Percentiles rank a stretch among this genome's conserved stretches.
phyloP scores from a whole-genome alignment of 345 rosid species.

The Linum usitatissimum region DNA sequence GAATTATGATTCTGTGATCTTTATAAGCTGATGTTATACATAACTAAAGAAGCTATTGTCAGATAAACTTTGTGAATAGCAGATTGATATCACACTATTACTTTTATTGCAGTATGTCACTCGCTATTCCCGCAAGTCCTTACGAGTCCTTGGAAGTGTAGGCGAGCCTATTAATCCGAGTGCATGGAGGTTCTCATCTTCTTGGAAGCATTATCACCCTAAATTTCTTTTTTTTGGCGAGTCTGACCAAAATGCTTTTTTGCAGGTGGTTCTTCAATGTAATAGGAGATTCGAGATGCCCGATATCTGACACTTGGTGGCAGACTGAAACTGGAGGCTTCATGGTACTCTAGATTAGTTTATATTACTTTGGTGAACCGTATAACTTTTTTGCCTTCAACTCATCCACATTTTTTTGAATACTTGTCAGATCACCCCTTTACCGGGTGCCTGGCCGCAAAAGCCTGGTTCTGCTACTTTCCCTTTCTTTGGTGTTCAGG shows the following conservation, averaged over 20 bases:
- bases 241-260: constrained; percentile 10
- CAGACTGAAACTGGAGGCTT: constrained; percentile 99
- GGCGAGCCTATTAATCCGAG: constrained; percentile 99
- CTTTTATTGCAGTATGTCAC: constrained; percentile 59
- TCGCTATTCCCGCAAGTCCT: constrained; percentile 76
- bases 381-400: not conserved
- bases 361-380: not conserved
- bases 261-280: constrained; percentile 89
- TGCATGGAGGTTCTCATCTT: constrained; percentile 74
- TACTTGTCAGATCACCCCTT: constrained; percentile 69
- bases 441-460: constrained; percentile 99
- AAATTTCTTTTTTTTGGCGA: not conserved
- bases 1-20: not conserved
- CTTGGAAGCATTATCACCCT: not conserved
- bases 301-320: constrained; percentile 99
- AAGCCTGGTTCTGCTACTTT: constrained; percentile 99
- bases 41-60: not conserved
- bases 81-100: constrained; percentile 18
- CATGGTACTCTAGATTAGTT: constrained; percentile 37
- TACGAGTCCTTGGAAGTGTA: constrained; percentile 93
- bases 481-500: constrained; percentile 99
- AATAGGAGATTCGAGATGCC: constrained; percentile 84
- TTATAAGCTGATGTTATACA: not conserved
- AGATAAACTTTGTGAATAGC: not conserved
- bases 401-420: constrained; percentile 1